phyloP scores from a whole-genome alignment of 139 green algal genomes.

The Chlorella sp. region DNA sequence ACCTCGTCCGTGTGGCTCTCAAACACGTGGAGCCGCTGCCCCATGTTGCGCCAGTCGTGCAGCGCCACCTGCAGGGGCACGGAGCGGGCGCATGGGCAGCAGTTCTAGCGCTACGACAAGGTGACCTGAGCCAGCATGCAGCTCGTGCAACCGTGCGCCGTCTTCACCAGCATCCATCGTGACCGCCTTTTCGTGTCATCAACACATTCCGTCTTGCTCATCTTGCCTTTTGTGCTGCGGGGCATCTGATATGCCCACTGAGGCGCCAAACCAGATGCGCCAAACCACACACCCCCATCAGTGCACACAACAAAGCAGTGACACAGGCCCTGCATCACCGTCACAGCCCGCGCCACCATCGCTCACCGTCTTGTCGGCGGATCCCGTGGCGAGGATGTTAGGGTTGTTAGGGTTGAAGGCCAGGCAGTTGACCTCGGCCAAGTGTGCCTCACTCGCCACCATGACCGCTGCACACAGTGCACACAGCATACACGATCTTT shows the following conservation, averaged over 20 bases:
- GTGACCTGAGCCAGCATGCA: too few relatives aligned
- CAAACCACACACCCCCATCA: too few relatives aligned
- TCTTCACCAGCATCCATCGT: too few relatives aligned
- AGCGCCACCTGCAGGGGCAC: conserved; percentile 64
- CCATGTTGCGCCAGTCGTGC: conserved; percentile 91
- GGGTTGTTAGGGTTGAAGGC: conserved; percentile 98
- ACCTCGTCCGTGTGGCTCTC: conserved; percentile 93
- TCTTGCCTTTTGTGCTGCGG: too few relatives aligned
- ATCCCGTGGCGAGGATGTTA: conserved; percentile 91
- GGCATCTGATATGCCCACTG: too few relatives aligned
- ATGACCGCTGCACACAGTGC: conserved; percentile 32
- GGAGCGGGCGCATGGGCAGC: too few relatives aligned
- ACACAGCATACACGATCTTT: neutral
- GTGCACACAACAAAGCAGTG: neutral
- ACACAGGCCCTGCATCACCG: too few relatives aligned
- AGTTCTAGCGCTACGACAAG: too few relatives aligned
- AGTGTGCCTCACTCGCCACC: conserved; percentile 68
- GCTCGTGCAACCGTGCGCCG: too few relatives aligned
- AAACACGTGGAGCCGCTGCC: conserved; percentile 87
- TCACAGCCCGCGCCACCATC: neutral
- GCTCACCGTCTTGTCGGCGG: conserved; percentile 88
- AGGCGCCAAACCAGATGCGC: too few relatives aligned
- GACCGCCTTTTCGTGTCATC: too few relatives aligned
- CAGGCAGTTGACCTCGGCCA: conserved; percentile 96
- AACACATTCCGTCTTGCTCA: too few relatives aligned